Evolutionary conservation across 495 filamentous ascomycete genomes (phyloP), one percentile per base, ranked within the genome.

Genomic region (Penicillium taxi): DNA sequence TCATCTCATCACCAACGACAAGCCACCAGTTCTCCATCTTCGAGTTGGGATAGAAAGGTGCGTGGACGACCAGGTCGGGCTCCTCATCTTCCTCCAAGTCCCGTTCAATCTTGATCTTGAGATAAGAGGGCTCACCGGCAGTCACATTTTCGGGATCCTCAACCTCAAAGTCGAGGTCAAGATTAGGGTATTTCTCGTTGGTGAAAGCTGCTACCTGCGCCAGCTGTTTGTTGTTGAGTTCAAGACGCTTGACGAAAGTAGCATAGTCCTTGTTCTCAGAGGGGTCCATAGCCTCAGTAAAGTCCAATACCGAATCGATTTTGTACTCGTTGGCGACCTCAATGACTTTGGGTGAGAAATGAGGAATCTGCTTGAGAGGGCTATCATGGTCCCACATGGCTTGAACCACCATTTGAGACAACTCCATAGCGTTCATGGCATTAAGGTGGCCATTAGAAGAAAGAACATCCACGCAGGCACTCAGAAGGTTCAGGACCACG

Each of bases 11-110:
- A 16, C 90, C 91, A 25, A 93, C 84, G 8, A 99, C 85, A 30
- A 99, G 70, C 70, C 95, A 86, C 89, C 90, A 99, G 54, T 86
- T 96, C 75, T 99, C 93, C 74, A 86, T 87, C 75, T 99, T 99
- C 55, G 78, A 77, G 32, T 52, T 72, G 7, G 91, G 89, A 55
- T 89, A 99, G 75, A 95, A 99, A 7, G 91, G 91, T 39, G 91
- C 90, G 57, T 96, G 87, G 3, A 96, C 91, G 25, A 82, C 81
- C 1, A 82, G 77, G 52, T 95, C 83, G 2, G 81, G 73, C 47
- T 91, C 84, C 18, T 77, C 74, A 21, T 78, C 78, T 30, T 82
- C 80, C 22, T 86, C 81, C 0, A 93, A 64, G 34, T 94, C 87
- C 13, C 91, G 82, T 55, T 88, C 80, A 44, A 96, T 81, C 53